These are phyloP conservation scores for Taphrina communis DNA, from an alignment of 1,139 yeast species.

Conservation along the genomic window DNA sequence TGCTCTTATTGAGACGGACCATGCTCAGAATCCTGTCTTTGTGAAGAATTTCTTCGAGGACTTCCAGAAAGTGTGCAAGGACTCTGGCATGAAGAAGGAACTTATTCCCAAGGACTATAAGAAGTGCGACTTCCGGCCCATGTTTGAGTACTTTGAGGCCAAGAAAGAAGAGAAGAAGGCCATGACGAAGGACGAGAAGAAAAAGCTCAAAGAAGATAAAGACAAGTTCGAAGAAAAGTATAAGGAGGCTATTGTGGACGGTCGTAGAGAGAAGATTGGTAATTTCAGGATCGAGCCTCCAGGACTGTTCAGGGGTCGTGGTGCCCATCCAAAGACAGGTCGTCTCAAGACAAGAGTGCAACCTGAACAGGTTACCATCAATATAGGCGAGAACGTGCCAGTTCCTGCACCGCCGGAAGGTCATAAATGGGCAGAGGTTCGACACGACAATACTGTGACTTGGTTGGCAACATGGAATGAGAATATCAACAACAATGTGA, in stretches of 20 bases:
- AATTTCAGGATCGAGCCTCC: conserved; percentile 96
- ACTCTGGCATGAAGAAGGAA: conserved; percentile 61
- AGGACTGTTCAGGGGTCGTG: conserved; percentile 93
- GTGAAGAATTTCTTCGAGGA: conserved; percentile 86
- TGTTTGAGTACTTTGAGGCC: conserved; percentile 72
- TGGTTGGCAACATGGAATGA: conserved; percentile 99
- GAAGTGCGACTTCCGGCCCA: conserved; percentile 78
- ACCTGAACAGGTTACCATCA: conserved; percentile 88
- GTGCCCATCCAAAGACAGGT: conserved; percentile 96
- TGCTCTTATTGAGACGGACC: conserved; percentile 86
- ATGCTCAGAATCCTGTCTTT: conserved; percentile 83
- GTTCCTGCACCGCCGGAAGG: conserved; percentile 87
- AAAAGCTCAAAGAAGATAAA: conserved; percentile 69
- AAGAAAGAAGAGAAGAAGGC: conserved; percentile 74
- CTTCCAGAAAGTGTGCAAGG: conserved; percentile 67
- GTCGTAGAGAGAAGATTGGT: conserved; percentile 89
- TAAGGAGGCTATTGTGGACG: conserved; percentile 80
- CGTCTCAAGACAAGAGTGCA: conserved; percentile 69
- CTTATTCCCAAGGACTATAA: conserved; percentile 59
- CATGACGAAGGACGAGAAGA: conserved; percentile 73
- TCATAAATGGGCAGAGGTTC: conserved; percentile 86
- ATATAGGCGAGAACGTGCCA: conserved; percentile 72
- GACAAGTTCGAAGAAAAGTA: conserved; percentile 80
- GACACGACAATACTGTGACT: conserved; percentile 86
- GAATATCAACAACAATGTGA: conserved; percentile 79